Evolutionary conservation across 805 yeast species (phyloP).

Genomic region (Wickerhamiella musiphila): DNA sequence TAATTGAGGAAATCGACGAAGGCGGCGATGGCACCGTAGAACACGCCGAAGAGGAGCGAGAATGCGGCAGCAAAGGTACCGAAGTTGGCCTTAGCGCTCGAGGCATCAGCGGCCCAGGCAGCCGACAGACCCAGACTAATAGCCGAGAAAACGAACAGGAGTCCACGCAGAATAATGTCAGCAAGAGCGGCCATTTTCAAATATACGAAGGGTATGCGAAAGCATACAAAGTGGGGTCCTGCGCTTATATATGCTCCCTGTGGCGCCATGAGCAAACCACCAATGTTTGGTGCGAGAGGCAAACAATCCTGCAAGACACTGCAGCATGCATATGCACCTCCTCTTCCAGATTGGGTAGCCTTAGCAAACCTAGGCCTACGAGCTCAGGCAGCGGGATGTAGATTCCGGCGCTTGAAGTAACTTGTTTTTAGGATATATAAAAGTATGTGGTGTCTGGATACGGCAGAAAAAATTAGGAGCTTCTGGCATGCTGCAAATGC

Average conservation of each 20-base stretch:
- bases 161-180: constrained; percentile 56
- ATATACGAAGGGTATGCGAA: not conserved
- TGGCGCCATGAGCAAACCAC: constrained; percentile 3
- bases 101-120: constrained; percentile 41
- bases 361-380: not conserved
- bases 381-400: too few species aligned
- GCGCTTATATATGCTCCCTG: constrained; percentile 1
- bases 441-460: too few species aligned
- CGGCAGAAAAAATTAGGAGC: too few species aligned
- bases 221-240: not conserved
- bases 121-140: constrained; percentile 78
- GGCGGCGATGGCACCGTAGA: constrained; percentile 52
- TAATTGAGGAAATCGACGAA: constrained; percentile 67
- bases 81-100: constrained; percentile 69
- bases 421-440: too few species aligned
- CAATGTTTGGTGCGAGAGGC: constrained; percentile 3
- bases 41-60: constrained; percentile 60
- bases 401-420: too few species aligned
- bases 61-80: constrained; percentile 75
- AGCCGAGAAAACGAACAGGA: constrained; percentile 60
- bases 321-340: constrained; percentile 2
- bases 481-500: too few species aligned
- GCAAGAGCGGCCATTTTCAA: constrained; percentile 40
- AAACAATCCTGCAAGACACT: constrained; percentile 5
- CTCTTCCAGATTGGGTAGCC: constrained; percentile 1